phyloP scores from a whole-genome alignment of 1,284 basidiomycete species.

The Pisolithus thermaeus region DNA sequence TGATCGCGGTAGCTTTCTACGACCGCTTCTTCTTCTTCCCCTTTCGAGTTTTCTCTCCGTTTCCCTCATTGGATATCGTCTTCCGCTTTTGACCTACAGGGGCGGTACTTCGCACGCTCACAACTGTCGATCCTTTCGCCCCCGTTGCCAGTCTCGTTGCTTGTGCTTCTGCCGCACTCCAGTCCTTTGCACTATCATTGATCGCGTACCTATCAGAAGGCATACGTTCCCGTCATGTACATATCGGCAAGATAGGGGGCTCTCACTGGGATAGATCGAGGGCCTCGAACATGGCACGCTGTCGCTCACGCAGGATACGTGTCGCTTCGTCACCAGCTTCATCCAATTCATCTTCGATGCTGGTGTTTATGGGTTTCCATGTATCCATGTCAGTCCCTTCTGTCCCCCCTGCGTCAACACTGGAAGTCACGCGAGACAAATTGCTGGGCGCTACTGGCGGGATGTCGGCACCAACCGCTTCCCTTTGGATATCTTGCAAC shows the following conservation, averaged over 20 bases:
- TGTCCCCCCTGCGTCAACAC: neutral
- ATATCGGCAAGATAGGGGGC: conserved; percentile 6
- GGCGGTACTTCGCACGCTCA: conserved; percentile 65
- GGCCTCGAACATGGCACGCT: conserved; percentile 80
- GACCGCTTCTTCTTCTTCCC: conserved; percentile 56
- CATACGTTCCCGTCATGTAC: conserved; percentile 1
- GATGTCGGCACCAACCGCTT: conserved; percentile 59
- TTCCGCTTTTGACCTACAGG: conserved; percentile 60
- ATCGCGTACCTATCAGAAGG: conserved; percentile 66
- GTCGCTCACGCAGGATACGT: conserved; percentile 54
- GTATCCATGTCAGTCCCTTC: conserved; percentile 20
- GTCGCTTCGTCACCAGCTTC: conserved; percentile 61
- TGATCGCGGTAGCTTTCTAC: neutral
- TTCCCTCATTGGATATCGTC: conserved; percentile 34
- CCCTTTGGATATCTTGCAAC: conserved; percentile 79
- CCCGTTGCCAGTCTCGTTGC: conserved; percentile 46
- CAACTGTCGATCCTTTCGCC: conserved; percentile 56
- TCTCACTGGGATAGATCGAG: conserved; percentile 83
- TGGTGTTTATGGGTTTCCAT: conserved; percentile 51
- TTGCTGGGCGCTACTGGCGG: conserved; percentile 27
- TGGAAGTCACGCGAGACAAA: conserved; percentile 7
- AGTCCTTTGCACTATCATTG: conserved; percentile 63
- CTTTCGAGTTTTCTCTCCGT: conserved; percentile 49
- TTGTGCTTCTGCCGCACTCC: conserved; percentile 69
- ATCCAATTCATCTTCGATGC: conserved; percentile 60